Evolutionary conservation across 2,329 filamentous ascomycete species (phyloP).

Genomic region (Aspergillus sp.): DNA sequence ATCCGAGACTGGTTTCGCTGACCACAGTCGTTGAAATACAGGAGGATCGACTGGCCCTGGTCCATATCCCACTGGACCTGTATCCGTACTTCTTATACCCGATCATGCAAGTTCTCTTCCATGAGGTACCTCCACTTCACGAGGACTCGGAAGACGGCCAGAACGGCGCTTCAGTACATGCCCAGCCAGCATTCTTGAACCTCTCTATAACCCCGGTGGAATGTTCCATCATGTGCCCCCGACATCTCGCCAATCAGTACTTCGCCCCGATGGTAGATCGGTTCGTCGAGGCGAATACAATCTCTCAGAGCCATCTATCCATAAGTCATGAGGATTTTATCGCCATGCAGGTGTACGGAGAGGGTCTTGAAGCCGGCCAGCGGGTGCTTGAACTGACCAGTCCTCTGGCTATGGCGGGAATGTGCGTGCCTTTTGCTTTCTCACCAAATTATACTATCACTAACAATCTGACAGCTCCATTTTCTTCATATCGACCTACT

Average conservation of each 20-base stretch:
- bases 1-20: slow-evolving; percentile 13
- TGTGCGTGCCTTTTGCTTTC: slow-evolving; percentile 49
- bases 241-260: slow-evolving; percentile 67
- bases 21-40: slow-evolving; percentile 38
- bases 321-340: slow-evolving; percentile 83
- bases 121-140: slow-evolving; percentile 44
- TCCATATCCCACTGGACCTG: slow-evolving; percentile 81
- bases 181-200: slow-evolving; percentile 80
- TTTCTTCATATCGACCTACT: slow-evolving; percentile 98
- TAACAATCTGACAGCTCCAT: slow-evolving; percentile 59
- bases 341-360: slow-evolving; percentile 84
- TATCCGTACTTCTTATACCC: slow-evolving; percentile 78
- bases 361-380: slow-evolving; percentile 86
- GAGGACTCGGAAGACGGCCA: slow-evolving; percentile 38
- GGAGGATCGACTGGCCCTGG: slow-evolving; percentile 83
- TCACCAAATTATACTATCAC: not conserved
- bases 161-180: slow-evolving; percentile 36
- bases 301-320: slow-evolving; percentile 55
- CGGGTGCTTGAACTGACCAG: slow-evolving; percentile 88
- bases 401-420: slow-evolving; percentile 84
- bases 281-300: slow-evolving; percentile 49
- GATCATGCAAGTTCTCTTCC: slow-evolving; percentile 80
- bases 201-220: slow-evolving; percentile 89
- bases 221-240: slow-evolving; percentile 86
- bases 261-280: slow-evolving; percentile 69